Evolutionary conservation across 75 land plant genomes (phyloP).

Genomic region (Ceratopteris richardii): DNA sequence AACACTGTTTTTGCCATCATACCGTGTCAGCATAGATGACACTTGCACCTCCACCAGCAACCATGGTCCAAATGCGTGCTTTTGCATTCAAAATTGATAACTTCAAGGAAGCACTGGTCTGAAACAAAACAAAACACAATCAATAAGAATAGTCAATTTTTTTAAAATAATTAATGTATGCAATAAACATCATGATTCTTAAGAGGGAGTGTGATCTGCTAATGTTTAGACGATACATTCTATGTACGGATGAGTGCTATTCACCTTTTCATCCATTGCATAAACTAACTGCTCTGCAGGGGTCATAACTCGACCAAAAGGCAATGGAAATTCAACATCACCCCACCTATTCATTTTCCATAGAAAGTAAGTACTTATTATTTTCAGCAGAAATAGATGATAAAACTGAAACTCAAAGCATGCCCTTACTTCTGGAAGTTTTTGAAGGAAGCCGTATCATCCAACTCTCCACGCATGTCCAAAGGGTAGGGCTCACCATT

Average conservation of each 20-base stretch:
- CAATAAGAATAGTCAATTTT: no score
- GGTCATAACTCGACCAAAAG: slow-evolving; percentile 50
- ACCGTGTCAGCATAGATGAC: slow-evolving; percentile 98
- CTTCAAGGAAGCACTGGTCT: slow-evolving; percentile 97
- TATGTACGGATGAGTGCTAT: no score
- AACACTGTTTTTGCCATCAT: slow-evolving; percentile 9
- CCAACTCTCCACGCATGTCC: slow-evolving; percentile 51
- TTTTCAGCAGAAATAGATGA: neutral
- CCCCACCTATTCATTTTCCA: slow-evolving; percentile 28
- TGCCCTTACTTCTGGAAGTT: slow-evolving; percentile 43
- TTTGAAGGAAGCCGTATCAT: slow-evolving; percentile 44
- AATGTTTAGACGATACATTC: no score
- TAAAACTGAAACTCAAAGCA: no score
- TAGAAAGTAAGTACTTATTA: neutral
- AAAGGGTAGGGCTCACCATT: slow-evolving; percentile 42
- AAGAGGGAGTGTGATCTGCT: no score
- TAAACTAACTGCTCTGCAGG: slow-evolving; percentile 35
- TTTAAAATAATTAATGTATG: no score
- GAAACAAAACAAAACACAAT: neutral
- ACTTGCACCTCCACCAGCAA: slow-evolving; percentile 98
- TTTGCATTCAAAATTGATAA: slow-evolving; percentile 82
- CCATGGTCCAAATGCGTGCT: slow-evolving; percentile 99
- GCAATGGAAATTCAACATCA: slow-evolving; percentile 40
- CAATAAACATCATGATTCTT: no score
- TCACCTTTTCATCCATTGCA: slow-evolving; percentile 52